phyloP scores from a whole-genome alignment of 2,329 filamentous ascomycete species.

The Bipolaris gigantea region DNA sequence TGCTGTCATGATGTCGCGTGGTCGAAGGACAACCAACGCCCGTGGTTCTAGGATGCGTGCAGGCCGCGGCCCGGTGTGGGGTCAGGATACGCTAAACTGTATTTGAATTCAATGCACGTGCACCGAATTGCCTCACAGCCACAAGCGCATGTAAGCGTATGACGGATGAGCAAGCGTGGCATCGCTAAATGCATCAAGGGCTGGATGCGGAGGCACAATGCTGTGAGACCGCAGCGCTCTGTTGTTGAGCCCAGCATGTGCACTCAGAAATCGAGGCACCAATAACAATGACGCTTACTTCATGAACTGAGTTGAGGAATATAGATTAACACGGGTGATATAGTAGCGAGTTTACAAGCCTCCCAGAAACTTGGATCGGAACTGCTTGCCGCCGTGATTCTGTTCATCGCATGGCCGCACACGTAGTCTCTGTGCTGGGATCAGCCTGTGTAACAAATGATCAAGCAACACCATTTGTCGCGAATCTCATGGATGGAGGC shows the following conservation, averaged over 20 bases:
- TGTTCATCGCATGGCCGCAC: background rate
- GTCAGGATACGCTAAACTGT: background rate
- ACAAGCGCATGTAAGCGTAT: background rate
- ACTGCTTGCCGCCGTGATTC: background rate
- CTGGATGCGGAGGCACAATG: too few relatives aligned
- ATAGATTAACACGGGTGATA: background rate
- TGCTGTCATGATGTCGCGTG: slow-evolving; percentile 13
- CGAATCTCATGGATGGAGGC: background rate
- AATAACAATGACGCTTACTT: background rate
- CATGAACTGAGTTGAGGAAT: background rate
- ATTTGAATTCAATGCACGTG: background rate
- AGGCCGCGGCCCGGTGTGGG: slow-evolving; percentile 10
- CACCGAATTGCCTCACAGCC: background rate
- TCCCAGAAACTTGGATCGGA: background rate
- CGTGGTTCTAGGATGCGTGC: slow-evolving; percentile 6
- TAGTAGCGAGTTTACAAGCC: background rate
- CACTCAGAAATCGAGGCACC: background rate
- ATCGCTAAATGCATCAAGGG: too few relatives aligned
- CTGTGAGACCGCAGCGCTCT: background rate
- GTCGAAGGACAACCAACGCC: slow-evolving; percentile 1
- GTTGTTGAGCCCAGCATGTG: background rate
- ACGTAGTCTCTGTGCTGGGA: background rate
- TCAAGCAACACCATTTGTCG: background rate
- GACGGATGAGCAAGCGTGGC: background rate
- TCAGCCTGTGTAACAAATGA: background rate